These are phyloP conservation scores for Babesia ovata DNA, from an alignment of 169 alveolate genomes.

Conservation along the genomic window DNA sequence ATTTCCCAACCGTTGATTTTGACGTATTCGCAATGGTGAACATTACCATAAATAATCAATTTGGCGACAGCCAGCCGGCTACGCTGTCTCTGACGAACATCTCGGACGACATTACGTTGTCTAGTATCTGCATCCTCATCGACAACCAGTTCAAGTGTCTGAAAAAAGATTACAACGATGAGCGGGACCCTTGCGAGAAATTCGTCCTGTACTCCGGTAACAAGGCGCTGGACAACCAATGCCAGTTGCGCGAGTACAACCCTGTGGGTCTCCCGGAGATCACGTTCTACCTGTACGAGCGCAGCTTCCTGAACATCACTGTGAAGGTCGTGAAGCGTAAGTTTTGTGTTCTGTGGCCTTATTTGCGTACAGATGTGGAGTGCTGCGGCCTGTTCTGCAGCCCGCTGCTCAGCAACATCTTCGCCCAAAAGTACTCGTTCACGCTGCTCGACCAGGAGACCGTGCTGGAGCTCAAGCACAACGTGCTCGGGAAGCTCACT, in stretches of 20 bases:
- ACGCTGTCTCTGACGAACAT: constrained; percentile 38
- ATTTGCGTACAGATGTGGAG: constrained; percentile 15
- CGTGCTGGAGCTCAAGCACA: constrained; percentile 39
- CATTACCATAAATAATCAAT: constrained; percentile 32
- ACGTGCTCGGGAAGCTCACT: constrained; percentile 8
- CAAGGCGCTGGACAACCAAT: constrained; percentile 23
- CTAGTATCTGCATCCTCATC: constrained; percentile 24
- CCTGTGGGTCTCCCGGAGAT: constrained; percentile 38
- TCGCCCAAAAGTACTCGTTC: constrained; percentile 32
- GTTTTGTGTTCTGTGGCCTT: background rate
- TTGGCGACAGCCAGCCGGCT: constrained; percentile 43
- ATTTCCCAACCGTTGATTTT: background rate
- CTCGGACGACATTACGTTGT: constrained; percentile 31
- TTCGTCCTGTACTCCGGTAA: constrained; percentile 54
- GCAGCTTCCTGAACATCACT: constrained; percentile 15
- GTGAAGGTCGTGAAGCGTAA: constrained; percentile 41
- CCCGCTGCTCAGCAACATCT: constrained; percentile 20
- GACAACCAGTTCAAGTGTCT: constrained; percentile 30
- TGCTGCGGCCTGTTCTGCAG: constrained; percentile 57
- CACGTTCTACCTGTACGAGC: constrained; percentile 43
- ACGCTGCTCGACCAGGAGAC: constrained; percentile 50
- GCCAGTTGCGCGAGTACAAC: constrained; percentile 42
- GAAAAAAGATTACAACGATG: constrained; percentile 20
- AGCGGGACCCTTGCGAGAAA: constrained; percentile 25
- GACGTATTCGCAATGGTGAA: constrained; percentile 42